A percentile compares a stretch with the other conserved stretches of the same genome.
phyloP scores from a whole-genome alignment of 495 filamentous ascomycete species.

The Pyronema domesticum region DNA sequence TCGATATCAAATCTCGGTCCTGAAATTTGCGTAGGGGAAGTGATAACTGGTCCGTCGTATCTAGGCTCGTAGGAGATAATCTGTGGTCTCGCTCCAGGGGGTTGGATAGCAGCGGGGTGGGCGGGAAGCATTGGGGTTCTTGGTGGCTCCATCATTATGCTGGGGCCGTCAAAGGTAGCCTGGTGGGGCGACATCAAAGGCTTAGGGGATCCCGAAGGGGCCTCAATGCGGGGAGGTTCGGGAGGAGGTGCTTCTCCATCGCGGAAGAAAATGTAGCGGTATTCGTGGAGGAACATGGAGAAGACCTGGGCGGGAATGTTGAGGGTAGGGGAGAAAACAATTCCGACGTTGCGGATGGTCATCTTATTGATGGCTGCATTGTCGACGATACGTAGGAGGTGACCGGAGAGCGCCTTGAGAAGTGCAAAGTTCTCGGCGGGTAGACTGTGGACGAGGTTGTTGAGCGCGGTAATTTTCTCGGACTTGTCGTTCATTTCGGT shows the following conservation, averaged over 20 bases:
- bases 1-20: neutral
- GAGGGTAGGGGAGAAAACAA: conserved; percentile 94
- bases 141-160: conserved; percentile 16
- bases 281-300: conserved; percentile 82
- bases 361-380: conserved; percentile 90
- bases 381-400: conserved; percentile 75
- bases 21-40: conserved; percentile 6
- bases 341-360: conserved; percentile 92
- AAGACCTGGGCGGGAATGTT: conserved; percentile 95
- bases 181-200: conserved; percentile 7
- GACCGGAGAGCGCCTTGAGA: conserved; percentile 63
- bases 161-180: conserved; percentile 1
- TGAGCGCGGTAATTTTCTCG: conserved; percentile 69
- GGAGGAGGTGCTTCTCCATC: conserved; percentile 36
- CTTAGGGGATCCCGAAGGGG: conserved; percentile 8
- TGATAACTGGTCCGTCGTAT: conserved; percentile 4
- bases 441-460: conserved; percentile 64
- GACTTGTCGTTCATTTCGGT: conserved; percentile 59
- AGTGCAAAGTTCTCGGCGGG: conserved; percentile 65
- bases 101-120: conserved; percentile 17
- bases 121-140: conserved; percentile 15
- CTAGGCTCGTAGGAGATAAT: conserved; percentile 8
- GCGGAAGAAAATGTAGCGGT: conserved; percentile 64
- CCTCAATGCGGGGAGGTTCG: neutral
- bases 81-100: conserved; percentile 11